Evolutionary conservation across 805 yeast species (phyloP).

Genomic region (Yueomyces sp.): DNA sequence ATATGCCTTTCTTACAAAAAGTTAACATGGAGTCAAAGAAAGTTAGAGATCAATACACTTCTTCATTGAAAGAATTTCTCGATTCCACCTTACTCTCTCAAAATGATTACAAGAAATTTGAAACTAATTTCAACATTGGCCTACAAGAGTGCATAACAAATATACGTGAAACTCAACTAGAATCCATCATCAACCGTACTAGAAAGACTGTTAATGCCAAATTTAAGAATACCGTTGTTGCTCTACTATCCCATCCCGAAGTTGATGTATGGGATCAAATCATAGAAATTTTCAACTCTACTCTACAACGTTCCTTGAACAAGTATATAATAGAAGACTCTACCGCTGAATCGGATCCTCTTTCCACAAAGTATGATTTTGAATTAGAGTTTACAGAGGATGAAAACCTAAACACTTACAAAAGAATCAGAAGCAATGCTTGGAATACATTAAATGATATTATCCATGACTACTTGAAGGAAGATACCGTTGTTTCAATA

Average conservation of each 20-base stretch:
- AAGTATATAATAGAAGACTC: conserved; percentile 15
- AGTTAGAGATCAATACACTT: neutral
- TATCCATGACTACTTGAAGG: conserved; percentile 48
- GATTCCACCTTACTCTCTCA: conserved; percentile 10
- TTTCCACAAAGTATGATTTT: conserved; percentile 35
- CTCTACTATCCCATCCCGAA: conserved; percentile 36
- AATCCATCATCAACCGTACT: conserved; percentile 28
- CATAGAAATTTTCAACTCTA: conserved; percentile 29
- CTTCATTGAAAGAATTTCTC: conserved; percentile 1
- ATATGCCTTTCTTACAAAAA: conserved; percentile 17
- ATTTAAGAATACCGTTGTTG: conserved; percentile 39
- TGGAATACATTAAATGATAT: conserved; percentile 55
- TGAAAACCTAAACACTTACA: conserved; percentile 29
- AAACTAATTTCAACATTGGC: conserved; percentile 7
- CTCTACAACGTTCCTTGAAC: conserved; percentile 19
- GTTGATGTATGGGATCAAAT: conserved; percentile 50
- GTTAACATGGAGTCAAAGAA: conserved; percentile 1
- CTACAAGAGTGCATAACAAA: conserved; percentile 21
- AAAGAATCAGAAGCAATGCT: conserved; percentile 36
- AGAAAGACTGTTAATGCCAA: conserved; percentile 33
- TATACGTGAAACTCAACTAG: conserved; percentile 29
- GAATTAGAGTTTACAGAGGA: conserved; percentile 43
- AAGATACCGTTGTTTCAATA: conserved; percentile 50
- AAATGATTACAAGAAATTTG: conserved; percentile 1
- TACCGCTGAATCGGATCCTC: conserved; percentile 10